Conservation (phyloP, 2,329 filamentous ascomycete genomes). For the Calonectria pseudoturangicola region DNA sequence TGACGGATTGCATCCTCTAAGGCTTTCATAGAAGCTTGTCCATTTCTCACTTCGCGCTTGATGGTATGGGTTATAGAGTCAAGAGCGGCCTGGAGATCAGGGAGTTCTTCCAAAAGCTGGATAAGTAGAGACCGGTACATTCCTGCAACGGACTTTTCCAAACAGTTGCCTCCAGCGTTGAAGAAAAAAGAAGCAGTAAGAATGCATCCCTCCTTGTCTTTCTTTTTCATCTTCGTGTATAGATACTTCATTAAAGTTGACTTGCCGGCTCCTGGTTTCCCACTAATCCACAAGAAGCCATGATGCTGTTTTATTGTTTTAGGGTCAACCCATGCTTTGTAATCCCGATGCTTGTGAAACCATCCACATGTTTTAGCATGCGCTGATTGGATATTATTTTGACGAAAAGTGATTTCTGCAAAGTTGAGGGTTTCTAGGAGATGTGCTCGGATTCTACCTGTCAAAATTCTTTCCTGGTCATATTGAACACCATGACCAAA, state of each 20-base stretch:
- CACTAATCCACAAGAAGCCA: constrained; percentile 11
- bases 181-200: constrained; percentile 15
- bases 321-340: constrained; percentile 2
- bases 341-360: background rate
- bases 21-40: background rate
- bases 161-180: background rate
- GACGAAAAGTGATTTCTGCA: background rate
- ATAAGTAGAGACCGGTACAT: constrained; percentile 13
- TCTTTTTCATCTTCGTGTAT: background rate
- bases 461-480: too few relatives aligned
- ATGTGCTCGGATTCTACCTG: too few relatives aligned
- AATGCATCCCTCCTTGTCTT: background rate
- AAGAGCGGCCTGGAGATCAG: background rate
- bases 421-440: too few relatives aligned
- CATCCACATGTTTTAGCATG: constrained; percentile 13
- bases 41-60: background rate
- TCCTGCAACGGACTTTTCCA: constrained; percentile 7
- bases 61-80: background rate
- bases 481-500: too few relatives aligned
- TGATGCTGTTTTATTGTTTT: background rate
- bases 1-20: too few relatives aligned
- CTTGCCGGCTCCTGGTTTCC: constrained; percentile 20
- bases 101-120: constrained; percentile 1
- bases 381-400: background rate
- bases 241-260: constrained; percentile 26